Evolutionary conservation across 2,329 filamentous ascomycete genomes (phyloP), one percentile per base, ranked within the genome.

Genomic region (Onygena corvina): DNA sequence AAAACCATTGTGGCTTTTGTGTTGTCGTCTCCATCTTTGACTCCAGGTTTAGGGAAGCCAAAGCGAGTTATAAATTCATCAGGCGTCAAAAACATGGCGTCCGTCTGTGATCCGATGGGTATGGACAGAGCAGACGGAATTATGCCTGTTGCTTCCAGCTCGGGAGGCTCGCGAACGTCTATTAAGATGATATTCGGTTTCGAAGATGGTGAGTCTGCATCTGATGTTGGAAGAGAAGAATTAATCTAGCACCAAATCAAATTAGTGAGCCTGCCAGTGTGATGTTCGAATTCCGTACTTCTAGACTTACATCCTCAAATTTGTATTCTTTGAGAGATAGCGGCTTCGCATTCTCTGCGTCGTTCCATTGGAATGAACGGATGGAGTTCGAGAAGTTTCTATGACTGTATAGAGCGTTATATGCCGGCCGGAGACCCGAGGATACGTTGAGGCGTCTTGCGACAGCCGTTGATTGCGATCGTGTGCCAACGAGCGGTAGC

Each of bases 41-140:
- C 71, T 2, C 60, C 59, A 0, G 83, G 89, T 53, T 86, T 84
- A 52, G 74, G 69, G 61, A 84, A 94, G 3, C 87, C 89, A 66
- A 87, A 89, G 12, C 82, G 71, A 52, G 87, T 85, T 61, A 84
- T 77, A 61, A 96, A 96, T 55, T 94, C 88, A 9, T 86, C 83
- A 0, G 75, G 72, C 0, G 74, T 64, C 5, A 95, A 75, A 65
- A 88, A 83, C 60, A 93, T 81, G 52, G 83, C 83, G 65, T 95
- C 88, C 1, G 88, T 81, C 35, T 80, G 75, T 4, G 81, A 83
- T 5, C 74, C 77, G 54, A 96, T 75, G 46, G 92, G 90, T 45
- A 98, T 78, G 70, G 90, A 90, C 59, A 90, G 70, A 1, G 88
- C 81, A 40, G 77, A 77, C 1, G 92, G 92, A 61, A 98, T 95